Evolutionary conservation across 2,329 filamentous ascomycete species (phyloP).

Genomic region (Fusarium pseudoanthophilum): DNA sequence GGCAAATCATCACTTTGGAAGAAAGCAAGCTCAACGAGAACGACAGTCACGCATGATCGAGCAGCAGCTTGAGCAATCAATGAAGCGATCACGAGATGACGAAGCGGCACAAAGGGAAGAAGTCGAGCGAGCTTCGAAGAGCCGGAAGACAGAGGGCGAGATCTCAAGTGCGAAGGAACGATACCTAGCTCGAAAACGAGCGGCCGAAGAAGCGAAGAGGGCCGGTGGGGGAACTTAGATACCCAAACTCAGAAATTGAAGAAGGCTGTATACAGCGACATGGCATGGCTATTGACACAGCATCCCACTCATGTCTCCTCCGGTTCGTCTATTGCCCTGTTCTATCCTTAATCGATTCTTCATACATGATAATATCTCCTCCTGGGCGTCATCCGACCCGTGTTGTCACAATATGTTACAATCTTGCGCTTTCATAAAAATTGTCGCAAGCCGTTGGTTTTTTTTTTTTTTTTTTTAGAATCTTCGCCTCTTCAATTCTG

Average conservation of each 20-base stretch:
- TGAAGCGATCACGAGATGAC: slow-evolving; percentile 78
- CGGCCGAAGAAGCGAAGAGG: slow-evolving; percentile 73
- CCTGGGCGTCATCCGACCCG: neutral
- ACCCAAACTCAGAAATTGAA: slow-evolving; percentile 38
- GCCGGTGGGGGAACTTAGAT: slow-evolving; percentile 47
- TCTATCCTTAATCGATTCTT: slow-evolving; percentile 29
- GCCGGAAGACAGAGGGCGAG: slow-evolving; percentile 79
- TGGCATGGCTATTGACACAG: slow-evolving; percentile 31
- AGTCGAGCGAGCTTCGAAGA: slow-evolving; percentile 75
- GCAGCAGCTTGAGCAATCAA: slow-evolving; percentile 76
- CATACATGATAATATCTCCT: slow-evolving; percentile 14
- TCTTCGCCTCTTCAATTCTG: neutral
- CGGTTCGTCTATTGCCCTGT: slow-evolving; percentile 32
- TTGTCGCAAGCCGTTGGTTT: slow-evolving; percentile 13
- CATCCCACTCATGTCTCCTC: slow-evolving; percentile 23
- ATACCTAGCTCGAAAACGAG: slow-evolving; percentile 80
- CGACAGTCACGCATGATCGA: slow-evolving; percentile 83
- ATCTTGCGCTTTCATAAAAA: slow-evolving; percentile 14
- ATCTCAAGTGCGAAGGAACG: slow-evolving; percentile 82
- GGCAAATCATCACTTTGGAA: slow-evolving; percentile 56
- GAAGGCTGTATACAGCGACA: slow-evolving; percentile 24
- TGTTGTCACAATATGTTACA: slow-evolving; percentile 46
- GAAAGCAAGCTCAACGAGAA: slow-evolving; percentile 76
- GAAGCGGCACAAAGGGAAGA: slow-evolving; percentile 71
- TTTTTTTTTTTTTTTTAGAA: slow-evolving; percentile 1